Evolutionary conservation across 805 yeast genomes (phyloP), one percentile per base, ranked within the genome.

Genomic region (Saturnispora bothae): DNA sequence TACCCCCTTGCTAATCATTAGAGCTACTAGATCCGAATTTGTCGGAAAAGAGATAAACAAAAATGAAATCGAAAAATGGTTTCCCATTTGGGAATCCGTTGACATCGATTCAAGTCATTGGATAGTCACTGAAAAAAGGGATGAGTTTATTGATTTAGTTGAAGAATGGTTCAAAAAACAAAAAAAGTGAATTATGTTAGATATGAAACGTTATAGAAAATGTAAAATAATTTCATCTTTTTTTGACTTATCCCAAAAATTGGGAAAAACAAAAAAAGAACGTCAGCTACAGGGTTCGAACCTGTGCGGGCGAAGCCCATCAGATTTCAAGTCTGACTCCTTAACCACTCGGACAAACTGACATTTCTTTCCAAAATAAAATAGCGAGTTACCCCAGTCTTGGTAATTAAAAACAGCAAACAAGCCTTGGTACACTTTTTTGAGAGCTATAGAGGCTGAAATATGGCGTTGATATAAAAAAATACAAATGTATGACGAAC

Each of bases 91-190:
- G 50, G 78, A 73, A 42, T 60, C 81, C 12, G 61, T 69, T 35
- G 89, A 79, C 48, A 64, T 92, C 19, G 77, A 83, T 25, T 69
- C 84, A 2, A 94, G 95, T 4, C 98, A 89, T 57, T 89, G 96
- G 95, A 73, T 88, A 3, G 83, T 88, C 42, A 74, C 83, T 27
- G 96, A 88, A 52, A 76, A 77, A 46, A 89, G 94, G 4, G 47
- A 65, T 14, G 86, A 78, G 50, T 85, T 89, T 48, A 66, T 82
- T 30, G 69, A 66, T 7, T 58, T 65, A 5, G 72, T 83, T 9
- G 64, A 63, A 22, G 78, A 76, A 19, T 88, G 60, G 61, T 36
- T 54, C 9, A 25, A 35, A 14, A 17, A 31, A 14, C 33, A 21
- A 26, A 26, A 8, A n/a, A 26, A 8, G 28, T 26, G 15, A 10